Percentiles rank a stretch among this genome's conserved stretches.
Conservation (phyloP, 169 alveolate genomes). For the Babesia caballi region DNA sequence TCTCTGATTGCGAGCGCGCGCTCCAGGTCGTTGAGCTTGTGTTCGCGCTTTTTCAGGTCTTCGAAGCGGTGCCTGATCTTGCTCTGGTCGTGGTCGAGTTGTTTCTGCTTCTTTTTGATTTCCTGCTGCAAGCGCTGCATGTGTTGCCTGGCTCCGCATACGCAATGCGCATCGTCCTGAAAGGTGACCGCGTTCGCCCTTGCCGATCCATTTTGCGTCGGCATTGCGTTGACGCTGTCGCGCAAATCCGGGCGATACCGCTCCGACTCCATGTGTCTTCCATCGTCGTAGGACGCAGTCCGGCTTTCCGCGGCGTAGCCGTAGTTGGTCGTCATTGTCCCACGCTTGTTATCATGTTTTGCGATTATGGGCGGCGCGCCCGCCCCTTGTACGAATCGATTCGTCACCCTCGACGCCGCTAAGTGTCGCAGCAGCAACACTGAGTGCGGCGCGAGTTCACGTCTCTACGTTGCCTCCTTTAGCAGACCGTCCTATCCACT, state of each 20-base stretch:
- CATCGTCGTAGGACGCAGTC: not conserved
- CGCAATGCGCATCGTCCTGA: slow-evolving; percentile 40
- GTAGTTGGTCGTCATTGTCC: slow-evolving; percentile 10
- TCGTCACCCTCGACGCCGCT: no score
- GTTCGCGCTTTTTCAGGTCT: slow-evolving; percentile 31
- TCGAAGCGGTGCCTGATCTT: slow-evolving; percentile 15
- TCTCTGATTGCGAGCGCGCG: slow-evolving; percentile 26
- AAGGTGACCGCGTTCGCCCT: not conserved
- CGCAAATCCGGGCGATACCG: not conserved
- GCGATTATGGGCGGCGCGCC: not conserved
- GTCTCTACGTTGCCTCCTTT: no score
- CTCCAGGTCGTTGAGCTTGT: slow-evolving; percentile 4
- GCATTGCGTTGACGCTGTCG: not conserved
- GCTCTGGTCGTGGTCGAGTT: slow-evolving; percentile 34
- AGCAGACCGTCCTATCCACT: no score
- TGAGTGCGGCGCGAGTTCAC: no score
- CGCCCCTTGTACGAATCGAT: no score
- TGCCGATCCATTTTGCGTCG: not conserved
- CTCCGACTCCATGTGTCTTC: not conserved
- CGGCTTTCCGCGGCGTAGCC: slow-evolving; percentile 1
- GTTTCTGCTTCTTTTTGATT: slow-evolving; percentile 13
- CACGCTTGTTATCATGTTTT: not conserved
- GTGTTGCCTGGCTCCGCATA: slow-evolving; percentile 60
- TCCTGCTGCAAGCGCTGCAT: slow-evolving; percentile 42
- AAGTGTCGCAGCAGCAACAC: no score